Conservation (phyloP, 192 early-diverging fungal species). For the Coemansia sp. region DNA sequence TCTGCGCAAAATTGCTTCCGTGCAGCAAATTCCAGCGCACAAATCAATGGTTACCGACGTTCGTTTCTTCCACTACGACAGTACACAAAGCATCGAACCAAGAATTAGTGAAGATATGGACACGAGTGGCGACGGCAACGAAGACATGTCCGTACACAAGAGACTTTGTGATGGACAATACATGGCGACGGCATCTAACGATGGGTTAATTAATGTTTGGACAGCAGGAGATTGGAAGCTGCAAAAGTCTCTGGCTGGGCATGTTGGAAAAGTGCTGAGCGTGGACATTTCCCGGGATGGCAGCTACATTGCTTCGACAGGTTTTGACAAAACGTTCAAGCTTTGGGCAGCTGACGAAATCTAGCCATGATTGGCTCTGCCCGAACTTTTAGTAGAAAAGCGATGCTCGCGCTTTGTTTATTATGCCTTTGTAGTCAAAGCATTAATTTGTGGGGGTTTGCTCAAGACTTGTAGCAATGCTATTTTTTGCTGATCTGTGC, state of each 20-base stretch:
- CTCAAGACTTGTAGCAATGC: background rate
- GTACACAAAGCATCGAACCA: background rate
- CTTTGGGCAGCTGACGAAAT: conserved; percentile 70
- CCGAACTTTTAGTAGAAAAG: background rate
- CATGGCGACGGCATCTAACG: conserved; percentile 79
- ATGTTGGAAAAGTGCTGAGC: conserved; percentile 88
- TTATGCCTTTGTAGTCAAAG: background rate
- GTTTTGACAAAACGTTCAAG: conserved; percentile 95
- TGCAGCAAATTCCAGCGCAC: conserved; percentile 79
- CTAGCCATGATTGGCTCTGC: background rate
- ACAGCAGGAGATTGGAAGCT: conserved; percentile 91
- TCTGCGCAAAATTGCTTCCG: conserved; percentile 55
- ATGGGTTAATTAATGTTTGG: conserved; percentile 92
- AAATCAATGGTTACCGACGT: conserved; percentile 84
- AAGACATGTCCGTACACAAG: background rate
- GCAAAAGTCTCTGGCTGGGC: conserved; percentile 80
- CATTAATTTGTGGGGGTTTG: background rate
- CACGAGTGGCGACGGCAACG: conserved; percentile 18
- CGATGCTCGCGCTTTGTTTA: background rate
- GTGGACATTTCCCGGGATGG: conserved; percentile 81
- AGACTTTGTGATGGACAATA: conserved; percentile 68
- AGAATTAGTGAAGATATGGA: conserved; percentile 18
- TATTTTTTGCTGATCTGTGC: background rate
- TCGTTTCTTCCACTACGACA: conserved; percentile 58
- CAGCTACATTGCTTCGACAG: conserved; percentile 79